These are phyloP conservation scores for Zymoseptoria crescenta DNA, from an alignment of 2,329 filamentous ascomycete species.

Conservation along the genomic window DNA sequence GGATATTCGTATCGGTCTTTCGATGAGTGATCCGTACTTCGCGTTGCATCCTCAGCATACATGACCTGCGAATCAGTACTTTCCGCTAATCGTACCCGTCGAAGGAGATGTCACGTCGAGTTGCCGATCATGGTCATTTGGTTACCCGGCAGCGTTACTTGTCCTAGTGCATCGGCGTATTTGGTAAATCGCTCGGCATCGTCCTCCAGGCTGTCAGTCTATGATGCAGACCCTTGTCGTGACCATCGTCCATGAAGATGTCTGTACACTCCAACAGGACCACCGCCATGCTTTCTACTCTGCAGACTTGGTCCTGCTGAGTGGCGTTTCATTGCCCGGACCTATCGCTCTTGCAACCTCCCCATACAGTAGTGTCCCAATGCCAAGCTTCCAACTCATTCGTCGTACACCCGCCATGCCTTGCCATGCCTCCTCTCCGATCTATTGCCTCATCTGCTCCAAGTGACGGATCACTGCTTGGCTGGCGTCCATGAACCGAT, in stretches of 20 bases:
- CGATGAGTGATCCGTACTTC: too few species aligned
- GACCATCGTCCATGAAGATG: background rate
- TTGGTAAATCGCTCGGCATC: too few species aligned
- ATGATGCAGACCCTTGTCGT: background rate
- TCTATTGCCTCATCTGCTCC: conserved; percentile 46
- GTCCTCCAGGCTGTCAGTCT: background rate
- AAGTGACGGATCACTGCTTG: conserved; percentile 77
- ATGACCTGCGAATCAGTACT: too few species aligned
- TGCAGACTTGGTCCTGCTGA: background rate
- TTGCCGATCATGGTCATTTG: too few species aligned
- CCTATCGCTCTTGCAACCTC: background rate
- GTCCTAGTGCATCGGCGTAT: too few species aligned
- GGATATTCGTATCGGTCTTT: too few species aligned
- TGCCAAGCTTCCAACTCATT: background rate
- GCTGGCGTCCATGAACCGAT: conserved; percentile 87
- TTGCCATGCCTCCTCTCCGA: background rate
- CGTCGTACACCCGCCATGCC: background rate
- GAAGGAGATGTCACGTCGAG: too few species aligned
- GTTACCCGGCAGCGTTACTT: too few species aligned
- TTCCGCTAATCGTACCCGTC: too few species aligned
- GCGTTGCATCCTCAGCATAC: too few species aligned
- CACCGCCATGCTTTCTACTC: background rate
- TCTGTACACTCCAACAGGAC: conserved; percentile 1
- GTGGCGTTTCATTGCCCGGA: background rate
- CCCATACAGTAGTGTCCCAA: background rate